Evolutionary conservation across 495 filamentous ascomycete species (phyloP).

Genomic region (Aspergillus cavernicola): DNA sequence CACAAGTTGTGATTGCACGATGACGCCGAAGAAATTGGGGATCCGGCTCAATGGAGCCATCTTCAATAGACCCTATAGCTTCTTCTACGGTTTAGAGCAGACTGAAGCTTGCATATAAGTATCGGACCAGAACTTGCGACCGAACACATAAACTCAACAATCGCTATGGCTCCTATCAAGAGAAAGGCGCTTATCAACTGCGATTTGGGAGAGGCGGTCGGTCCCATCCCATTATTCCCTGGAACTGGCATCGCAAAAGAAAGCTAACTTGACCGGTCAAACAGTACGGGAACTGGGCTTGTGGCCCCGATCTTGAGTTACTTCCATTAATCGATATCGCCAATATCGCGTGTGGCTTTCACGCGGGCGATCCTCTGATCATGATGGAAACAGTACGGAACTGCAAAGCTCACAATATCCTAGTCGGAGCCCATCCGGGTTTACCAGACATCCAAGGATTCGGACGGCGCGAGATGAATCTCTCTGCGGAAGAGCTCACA

Average conservation of each 20-base stretch:
- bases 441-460: conserved; percentile 61
- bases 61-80: neutral
- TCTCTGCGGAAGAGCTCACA: conserved; percentile 52
- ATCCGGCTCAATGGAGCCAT: conserved; percentile 1
- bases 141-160: neutral
- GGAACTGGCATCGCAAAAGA: too few species aligned
- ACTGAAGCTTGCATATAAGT: neutral
- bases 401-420: conserved; percentile 52
- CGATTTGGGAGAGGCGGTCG: conserved; percentile 47
- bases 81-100: neutral
- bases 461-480: conserved; percentile 54
- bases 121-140: neutral
- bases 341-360: conserved; percentile 63
- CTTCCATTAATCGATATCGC: conserved; percentile 57
- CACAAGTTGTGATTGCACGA: conserved; percentile 3
- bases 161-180: conserved; percentile 40
- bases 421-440: conserved; percentile 58
- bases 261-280: neutral
- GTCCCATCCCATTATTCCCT: neutral
- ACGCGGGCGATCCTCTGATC: conserved; percentile 52
- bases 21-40: conserved; percentile 5
- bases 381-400: conserved; percentile 55
- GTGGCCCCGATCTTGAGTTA: conserved; percentile 54
- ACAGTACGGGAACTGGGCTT: conserved; percentile 41
- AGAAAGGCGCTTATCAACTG: conserved; percentile 50